Conservation (phyloP, 2,329 filamentous ascomycete species). For the Trichoderma sp. region DNA sequence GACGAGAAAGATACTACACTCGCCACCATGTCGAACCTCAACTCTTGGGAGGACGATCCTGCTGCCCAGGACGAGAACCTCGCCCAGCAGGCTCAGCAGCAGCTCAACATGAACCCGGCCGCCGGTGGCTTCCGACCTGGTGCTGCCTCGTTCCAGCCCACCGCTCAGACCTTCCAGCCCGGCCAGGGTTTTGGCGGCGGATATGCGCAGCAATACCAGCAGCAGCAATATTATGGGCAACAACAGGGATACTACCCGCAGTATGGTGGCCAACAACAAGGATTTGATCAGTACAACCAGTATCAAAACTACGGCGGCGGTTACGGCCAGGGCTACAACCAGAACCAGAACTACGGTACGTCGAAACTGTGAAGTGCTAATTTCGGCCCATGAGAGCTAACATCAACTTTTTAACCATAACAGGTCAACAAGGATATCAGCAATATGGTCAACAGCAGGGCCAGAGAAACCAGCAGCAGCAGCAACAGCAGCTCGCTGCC, state of each 20-base stretch:
- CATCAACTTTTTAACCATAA: background rate
- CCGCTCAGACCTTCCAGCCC: slow-evolving; percentile 66
- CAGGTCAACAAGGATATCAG: slow-evolving; percentile 52
- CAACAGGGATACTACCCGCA: slow-evolving; percentile 59
- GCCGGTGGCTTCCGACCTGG: slow-evolving; percentile 49
- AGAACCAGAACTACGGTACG: slow-evolving; percentile 43
- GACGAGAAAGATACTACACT: slow-evolving; percentile 13
- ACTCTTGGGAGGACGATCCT: slow-evolving; percentile 92
- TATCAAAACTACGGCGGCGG: slow-evolving; percentile 54
- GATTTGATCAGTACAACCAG: slow-evolving; percentile 52
- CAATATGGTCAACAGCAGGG: slow-evolving; percentile 50
- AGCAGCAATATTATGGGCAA: slow-evolving; percentile 53
- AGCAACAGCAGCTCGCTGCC: slow-evolving; percentile 26
- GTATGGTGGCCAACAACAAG: slow-evolving; percentile 45
- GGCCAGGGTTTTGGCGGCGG: slow-evolving; percentile 63
- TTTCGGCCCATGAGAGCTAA: background rate
- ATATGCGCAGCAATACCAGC: slow-evolving; percentile 56
- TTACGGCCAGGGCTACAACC: slow-evolving; percentile 50
- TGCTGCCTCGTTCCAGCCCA: slow-evolving; percentile 68
- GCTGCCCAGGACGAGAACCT: slow-evolving; percentile 75
- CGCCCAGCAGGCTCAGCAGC: slow-evolving; percentile 71
- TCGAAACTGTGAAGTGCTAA: slow-evolving; percentile 6
- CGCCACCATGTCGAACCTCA: slow-evolving; percentile 77
- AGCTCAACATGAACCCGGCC: slow-evolving; percentile 66
- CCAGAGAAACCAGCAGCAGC: slow-evolving; percentile 23